Base-by-base conservation (phyloP, 1,284 basidiomycete species). In the Apiotrichum siamense region DNA sequence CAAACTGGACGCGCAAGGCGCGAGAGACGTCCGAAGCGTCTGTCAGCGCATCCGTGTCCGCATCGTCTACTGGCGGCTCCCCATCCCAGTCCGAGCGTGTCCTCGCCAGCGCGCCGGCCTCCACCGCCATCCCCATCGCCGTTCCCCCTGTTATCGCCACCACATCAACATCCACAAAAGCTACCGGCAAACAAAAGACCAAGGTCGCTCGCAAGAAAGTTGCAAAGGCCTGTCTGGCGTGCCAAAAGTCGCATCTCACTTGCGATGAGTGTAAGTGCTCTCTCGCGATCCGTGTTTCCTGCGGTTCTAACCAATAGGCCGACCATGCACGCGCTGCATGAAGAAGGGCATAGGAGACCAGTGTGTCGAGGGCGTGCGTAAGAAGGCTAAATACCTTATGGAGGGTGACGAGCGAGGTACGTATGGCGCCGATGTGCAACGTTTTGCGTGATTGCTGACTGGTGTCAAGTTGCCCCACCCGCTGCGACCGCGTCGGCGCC, bases 371-470 rank as follows among this genome's bases (percentile, higher is more conserved):
- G 94, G 94, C 0, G 86, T 89, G 59, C 82, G 94, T 60, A 98
- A 98, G 77, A 97, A 97, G 76, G 94, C 94, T 23, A 98, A 98
- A 71, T 98, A 97, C 73, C 81, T 96, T 17, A 77, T 92, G 57
- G 89, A 94, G 70, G 89, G 92, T 43, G 87, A 88, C 40, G 91
- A 96, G 70, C 82, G 91, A 51, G 85, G 90, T 89, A 67, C 12
- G 33, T 36, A 18, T 18, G n/a, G 10, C 18, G 31, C 31, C 32
- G 25, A 17, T 6, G 18, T 4, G 12, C 29, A 20, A 33, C 29
- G n/a, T 21, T 18, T 33, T 44, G 42, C 18, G 13, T 24, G 13
- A 13, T 7, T 20, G 41, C 49, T 47, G 13, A 52, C 44, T 26
- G 26, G 5, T 13, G 18, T 5, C 4, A 29, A 48, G 44, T 24